Evolutionary conservation across 306 rosid species (phyloP), one percentile per base, ranked within the genome.

Genomic region (Herpetospermum pedunculosum): DNA sequence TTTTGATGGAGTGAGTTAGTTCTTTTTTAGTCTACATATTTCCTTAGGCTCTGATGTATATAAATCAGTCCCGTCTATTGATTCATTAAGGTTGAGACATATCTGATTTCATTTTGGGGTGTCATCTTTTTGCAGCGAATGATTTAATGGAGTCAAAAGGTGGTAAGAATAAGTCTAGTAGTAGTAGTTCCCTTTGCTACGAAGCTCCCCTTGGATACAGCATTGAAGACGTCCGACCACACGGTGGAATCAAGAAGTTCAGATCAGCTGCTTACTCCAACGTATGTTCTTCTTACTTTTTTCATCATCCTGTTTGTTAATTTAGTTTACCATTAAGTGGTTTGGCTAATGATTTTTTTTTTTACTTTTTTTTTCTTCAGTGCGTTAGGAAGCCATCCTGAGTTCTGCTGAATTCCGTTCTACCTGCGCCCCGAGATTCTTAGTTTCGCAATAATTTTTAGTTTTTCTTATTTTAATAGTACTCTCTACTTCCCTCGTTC

Each of bases 261-360:
- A 77, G 92, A 94, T 86, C 97, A 8, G 91, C 98, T 94, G 98
- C 96, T 30, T 94, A 94, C 97, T 94, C 98, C 78, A 94, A 94
- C 96, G 98, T 93, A 59, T 77, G 87, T 76, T 59, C 15, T 76
- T 59, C 15, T 35, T 19, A 14, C 75, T 28, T 68, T 9, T 16
- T 49, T 21, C 57, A 32, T 64, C 8, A 15, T 29, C 47, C 8
- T 57, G 21, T 30, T 58, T 58, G 6, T 54, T 47, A 25, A 35
- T 11, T 12, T 21, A 44, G 59, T n/a, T 28, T 68, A 23, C 13
- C 49, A 73, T 65, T n/a, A 59, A 59, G 28, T 21, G n/a, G 16
- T 28, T 30, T 70, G 46, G 15, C 43, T 58, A 21, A 23, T 21
- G 50, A 15, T 50, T 53, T 14, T 40, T 49, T 19, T 32, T 14